phyloP scores from a whole-genome alignment of 768 basidiomycete species.

The Hydnomerulius pinastri region DNA sequence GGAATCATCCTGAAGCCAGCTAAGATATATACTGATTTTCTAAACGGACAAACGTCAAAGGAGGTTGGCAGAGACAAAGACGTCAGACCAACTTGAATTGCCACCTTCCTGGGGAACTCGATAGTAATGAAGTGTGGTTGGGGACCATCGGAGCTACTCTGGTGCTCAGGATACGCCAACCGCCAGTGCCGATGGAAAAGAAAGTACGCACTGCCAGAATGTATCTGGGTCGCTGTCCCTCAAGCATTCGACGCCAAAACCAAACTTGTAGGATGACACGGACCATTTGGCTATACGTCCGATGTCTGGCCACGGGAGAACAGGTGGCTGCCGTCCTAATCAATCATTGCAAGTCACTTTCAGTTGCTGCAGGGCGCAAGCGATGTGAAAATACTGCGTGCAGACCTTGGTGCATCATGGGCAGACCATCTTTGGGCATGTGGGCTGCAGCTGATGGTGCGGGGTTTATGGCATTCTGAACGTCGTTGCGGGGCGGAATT shows the following conservation, averaged over 20 bases:
- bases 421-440: slow-evolving; percentile 36
- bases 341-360: background rate
- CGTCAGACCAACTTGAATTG: slow-evolving; percentile 66
- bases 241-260: slow-evolving; percentile 92
- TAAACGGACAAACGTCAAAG: slow-evolving; percentile 30
- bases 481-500: slow-evolving; percentile 12
- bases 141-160: slow-evolving; percentile 81
- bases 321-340: slow-evolving; percentile 45
- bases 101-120: slow-evolving; percentile 88
- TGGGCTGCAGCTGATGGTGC: slow-evolving; percentile 12
- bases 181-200: background rate
- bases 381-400: background rate
- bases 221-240: slow-evolving; percentile 87
- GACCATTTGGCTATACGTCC: slow-evolving; percentile 92
- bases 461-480: slow-evolving; percentile 13
- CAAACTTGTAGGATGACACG: slow-evolving; percentile 95
- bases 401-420: slow-evolving; percentile 42
- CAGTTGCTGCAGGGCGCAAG: background rate
- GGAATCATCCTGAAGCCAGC: slow-evolving; percentile 86
- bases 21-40: slow-evolving; percentile 87
- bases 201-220: slow-evolving; percentile 89
- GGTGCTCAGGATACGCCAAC: background rate
- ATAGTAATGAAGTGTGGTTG: slow-evolving; percentile 96
- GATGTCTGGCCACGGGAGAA: slow-evolving; percentile 78
- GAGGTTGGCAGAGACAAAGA: background rate